Evolutionary conservation across 2,329 filamentous ascomycete genomes (phyloP).

Genomic region (Sclerotinia subarctica): DNA sequence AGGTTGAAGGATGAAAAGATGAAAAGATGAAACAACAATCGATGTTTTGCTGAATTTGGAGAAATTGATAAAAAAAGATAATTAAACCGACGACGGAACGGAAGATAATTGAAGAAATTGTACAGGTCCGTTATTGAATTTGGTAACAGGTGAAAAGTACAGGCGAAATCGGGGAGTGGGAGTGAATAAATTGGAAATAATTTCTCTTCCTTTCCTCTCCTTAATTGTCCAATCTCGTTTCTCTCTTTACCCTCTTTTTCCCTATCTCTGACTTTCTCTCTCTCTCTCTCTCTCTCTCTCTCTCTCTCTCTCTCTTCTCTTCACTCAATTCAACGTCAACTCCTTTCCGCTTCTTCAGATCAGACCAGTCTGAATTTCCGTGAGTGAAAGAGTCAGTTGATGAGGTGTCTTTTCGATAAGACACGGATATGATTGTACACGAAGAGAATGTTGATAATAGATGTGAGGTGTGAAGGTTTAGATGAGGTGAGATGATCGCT

Average conservation of each 20-base stretch:
- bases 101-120: constrained; percentile 7
- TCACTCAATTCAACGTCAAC: not conserved
- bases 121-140: not conserved
- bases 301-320: not conserved
- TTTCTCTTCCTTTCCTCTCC: not conserved
- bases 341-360: constrained; percentile 3
- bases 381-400: not conserved
- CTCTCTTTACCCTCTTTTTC: not conserved
- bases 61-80: not conserved
- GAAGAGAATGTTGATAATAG: not conserved
- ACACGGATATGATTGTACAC: too few relatives aligned
- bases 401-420: not conserved
- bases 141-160: not conserved
- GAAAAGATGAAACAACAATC: constrained; percentile 6
- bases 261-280: not conserved
- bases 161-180: not conserved
- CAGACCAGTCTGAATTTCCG: constrained; percentile 4
- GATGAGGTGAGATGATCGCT: constrained; percentile 13
- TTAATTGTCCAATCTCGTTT: not conserved
- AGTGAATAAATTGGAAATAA: not conserved
- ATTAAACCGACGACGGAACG: constrained; percentile 13
- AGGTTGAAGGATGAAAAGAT: too few relatives aligned
- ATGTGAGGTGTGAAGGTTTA: not conserved
- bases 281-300: not conserved
- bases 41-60: not conserved